Conservation (phyloP, 2,329 filamentous ascomycete genomes). For the Epichloe typhina region DNA sequence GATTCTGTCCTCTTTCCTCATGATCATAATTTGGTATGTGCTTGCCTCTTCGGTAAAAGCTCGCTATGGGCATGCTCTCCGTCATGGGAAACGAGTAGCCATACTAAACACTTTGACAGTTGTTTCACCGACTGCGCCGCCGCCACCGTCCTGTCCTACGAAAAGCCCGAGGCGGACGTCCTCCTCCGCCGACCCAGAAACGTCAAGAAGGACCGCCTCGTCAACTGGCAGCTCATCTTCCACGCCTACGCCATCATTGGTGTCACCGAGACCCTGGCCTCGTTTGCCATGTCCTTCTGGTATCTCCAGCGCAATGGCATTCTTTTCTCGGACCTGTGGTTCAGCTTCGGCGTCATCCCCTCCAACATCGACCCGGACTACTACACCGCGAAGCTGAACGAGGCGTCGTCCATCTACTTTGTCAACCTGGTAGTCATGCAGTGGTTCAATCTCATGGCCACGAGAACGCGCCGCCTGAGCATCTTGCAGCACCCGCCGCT, state of each 20-base stretch:
- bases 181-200: constrained; percentile 55
- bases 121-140: constrained; percentile 69
- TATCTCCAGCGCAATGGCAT: constrained; percentile 51
- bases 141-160: constrained; percentile 61
- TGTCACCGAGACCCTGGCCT: constrained; percentile 44
- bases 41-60: background rate
- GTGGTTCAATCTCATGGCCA: constrained; percentile 61
- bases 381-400: constrained; percentile 42
- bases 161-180: constrained; percentile 64
- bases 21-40: constrained; percentile 49
- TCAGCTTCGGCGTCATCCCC: constrained; percentile 47
- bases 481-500: constrained; percentile 61
- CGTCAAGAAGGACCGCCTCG: constrained; percentile 55
- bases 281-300: constrained; percentile 55
- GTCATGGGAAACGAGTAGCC: no score
- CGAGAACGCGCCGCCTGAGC: constrained; percentile 50
- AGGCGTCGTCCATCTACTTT: constrained; percentile 64
- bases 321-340: constrained; percentile 51
- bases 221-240: constrained; percentile 58
- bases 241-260: constrained; percentile 64
- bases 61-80: no score
- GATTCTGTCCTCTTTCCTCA: constrained; percentile 59
- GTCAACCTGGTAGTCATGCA: constrained; percentile 73
- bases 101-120: constrained; percentile 17
- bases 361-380: constrained; percentile 38